Percentiles rank a stretch among this genome's conserved stretches.
Evolutionary conservation across 1,284 basidiomycete species (phyloP).

Genomic region (Leccinum insolens): DNA sequence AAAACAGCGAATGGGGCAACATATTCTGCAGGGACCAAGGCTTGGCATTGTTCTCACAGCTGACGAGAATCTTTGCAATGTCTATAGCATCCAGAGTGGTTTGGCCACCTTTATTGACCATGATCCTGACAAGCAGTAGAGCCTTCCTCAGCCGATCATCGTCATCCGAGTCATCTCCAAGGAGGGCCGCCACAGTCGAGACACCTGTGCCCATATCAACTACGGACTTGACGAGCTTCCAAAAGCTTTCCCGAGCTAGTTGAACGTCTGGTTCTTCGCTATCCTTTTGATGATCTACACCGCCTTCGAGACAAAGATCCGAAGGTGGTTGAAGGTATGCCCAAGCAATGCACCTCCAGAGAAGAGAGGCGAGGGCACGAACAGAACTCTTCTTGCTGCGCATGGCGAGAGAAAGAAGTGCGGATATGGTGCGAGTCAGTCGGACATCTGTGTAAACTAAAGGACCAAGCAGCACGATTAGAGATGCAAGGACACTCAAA

Average conservation of each 20-base stretch:
- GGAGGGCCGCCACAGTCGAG: constrained; percentile 54
- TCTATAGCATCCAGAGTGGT: constrained; percentile 57
- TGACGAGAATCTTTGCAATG: constrained; percentile 51
- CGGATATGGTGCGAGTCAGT: constrained; percentile 50
- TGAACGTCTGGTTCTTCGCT: constrained; percentile 30
- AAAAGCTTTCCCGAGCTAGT: constrained; percentile 44
- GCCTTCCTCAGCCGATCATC: constrained; percentile 46
- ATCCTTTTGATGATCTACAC: constrained; percentile 40
- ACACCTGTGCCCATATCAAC: constrained; percentile 66
- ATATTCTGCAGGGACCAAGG: constrained; percentile 52
- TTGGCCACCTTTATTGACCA: constrained; percentile 55
- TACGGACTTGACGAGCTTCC: constrained; percentile 53
- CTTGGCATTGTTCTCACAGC: constrained; percentile 31
- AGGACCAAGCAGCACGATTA: constrained; percentile 65
- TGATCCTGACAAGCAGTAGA: constrained; percentile 50
- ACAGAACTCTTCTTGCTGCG: constrained; percentile 63
- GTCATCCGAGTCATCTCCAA: constrained; percentile 43
- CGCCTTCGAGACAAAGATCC: constrained; percentile 35
- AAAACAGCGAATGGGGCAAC: constrained; percentile 58
- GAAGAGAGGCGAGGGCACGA: constrained; percentile 56
- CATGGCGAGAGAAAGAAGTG: constrained; percentile 55
- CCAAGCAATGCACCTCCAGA: constrained; percentile 69
- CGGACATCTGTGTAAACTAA: constrained; percentile 48
- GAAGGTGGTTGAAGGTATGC: constrained; percentile 59
- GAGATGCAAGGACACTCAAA: constrained; percentile 60